Evolutionary conservation across 768 basidiomycete genomes (phyloP).

Genomic region (Phlebiopsis gigantea): DNA sequence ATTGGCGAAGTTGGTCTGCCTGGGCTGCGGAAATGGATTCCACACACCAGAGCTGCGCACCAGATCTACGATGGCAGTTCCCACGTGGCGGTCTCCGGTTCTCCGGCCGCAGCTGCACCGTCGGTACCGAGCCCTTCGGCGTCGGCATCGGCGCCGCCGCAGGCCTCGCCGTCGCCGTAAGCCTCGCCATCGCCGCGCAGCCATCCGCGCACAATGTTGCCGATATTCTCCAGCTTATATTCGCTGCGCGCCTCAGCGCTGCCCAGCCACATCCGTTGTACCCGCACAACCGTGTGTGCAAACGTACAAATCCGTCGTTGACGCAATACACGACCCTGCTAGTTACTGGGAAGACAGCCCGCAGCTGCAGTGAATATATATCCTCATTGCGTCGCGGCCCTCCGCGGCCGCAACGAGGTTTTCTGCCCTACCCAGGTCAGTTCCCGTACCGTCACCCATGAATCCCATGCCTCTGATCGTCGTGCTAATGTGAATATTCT

Average conservation of each 20-base stretch:
- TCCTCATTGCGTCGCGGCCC: neutral
- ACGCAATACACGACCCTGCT: neutral
- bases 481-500: too few species aligned
- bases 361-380: neutral
- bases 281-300: neutral
- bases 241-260: neutral
- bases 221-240: neutral
- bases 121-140: neutral
- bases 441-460: neutral
- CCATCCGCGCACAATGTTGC: too few species aligned
- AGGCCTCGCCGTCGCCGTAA: neutral
- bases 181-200: too few species aligned
- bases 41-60: constrained; percentile 14
- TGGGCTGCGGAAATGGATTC: constrained; percentile 6
- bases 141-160: too few species aligned
- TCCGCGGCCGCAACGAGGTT: neutral
- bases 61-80: constrained; percentile 9
- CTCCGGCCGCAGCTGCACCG: neutral
- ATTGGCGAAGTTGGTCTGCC: constrained; percentile 10
- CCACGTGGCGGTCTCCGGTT: constrained; percentile 9
- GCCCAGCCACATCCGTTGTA: neutral
- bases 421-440: neutral
- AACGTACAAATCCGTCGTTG: neutral
- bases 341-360: neutral
- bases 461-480: neutral